phyloP scores from a whole-genome alignment of 805 yeast genomes.

The Monosporozyma servazzii region DNA sequence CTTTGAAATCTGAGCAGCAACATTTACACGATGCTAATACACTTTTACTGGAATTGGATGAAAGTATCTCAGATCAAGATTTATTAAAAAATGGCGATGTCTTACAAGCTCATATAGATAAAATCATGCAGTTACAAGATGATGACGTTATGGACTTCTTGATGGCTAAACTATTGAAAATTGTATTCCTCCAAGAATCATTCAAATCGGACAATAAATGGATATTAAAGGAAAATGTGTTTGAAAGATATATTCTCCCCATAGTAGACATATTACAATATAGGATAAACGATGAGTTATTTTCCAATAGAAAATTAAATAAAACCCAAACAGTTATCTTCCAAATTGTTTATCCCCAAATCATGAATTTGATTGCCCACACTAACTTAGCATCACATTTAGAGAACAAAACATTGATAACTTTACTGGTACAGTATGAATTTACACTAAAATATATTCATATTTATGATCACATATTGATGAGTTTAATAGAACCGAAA shows the following conservation, averaged over 20 bases:
- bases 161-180: conserved; percentile 8
- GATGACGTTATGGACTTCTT: conserved; percentile 12
- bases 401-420: conserved; percentile 4
- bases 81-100: neutral
- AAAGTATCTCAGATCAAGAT: neutral
- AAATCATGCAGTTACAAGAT: conserved; percentile 13
- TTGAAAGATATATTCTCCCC: neutral
- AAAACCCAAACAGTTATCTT: conserved; percentile 20
- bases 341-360: conserved; percentile 6
- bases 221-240: neutral
- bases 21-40: neutral
- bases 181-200: neutral
- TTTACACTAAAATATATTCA: conserved; percentile 14
- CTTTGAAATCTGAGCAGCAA: neutral
- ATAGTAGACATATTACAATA: conserved; percentile 13
- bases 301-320: conserved; percentile 11
- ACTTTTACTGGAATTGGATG: neutral
- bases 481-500: conserved; percentile 31
- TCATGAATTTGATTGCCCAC: conserved; percentile 7
- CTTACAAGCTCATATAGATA: neutral
- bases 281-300: conserved; percentile 10
- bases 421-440: conserved; percentile 15
- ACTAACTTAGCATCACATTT: conserved; percentile 5
- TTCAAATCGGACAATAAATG: neutral
- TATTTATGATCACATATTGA: conserved; percentile 21